A percentile compares a stretch with the other conserved stretches of the same genome.
These are phyloP conservation scores for Pelargonium myrrhifolium DNA, from an alignment of 441 rosid genomes.

Conservation along the genomic window DNA sequence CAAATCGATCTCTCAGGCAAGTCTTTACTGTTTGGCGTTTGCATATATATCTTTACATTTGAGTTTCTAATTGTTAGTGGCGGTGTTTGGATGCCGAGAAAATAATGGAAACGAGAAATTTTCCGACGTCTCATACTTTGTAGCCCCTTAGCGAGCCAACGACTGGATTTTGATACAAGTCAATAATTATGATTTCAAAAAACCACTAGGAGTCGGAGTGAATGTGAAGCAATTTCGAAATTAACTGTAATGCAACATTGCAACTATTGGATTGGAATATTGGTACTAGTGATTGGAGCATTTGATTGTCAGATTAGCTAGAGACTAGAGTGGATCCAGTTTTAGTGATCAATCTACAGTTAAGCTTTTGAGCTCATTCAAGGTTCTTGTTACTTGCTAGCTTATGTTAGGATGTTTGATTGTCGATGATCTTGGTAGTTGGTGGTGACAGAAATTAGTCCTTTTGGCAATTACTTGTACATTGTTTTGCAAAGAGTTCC, in stretches of 20 bases:
- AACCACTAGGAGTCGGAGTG: no score
- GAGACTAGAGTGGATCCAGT: not conserved
- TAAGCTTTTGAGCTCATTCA: no score
- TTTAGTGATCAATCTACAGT: not conserved
- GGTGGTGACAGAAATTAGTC: not conserved
- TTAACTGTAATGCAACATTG: not conserved
- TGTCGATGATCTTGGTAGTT: conserved; percentile 1
- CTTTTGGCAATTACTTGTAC: not conserved
- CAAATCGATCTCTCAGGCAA: conserved; percentile 82
- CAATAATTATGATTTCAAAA: no score
- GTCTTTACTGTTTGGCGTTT: conserved; percentile 7
- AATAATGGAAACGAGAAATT: not conserved
- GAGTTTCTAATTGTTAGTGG: not conserved
- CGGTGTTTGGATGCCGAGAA: not conserved
- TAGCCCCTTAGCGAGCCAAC: not conserved
- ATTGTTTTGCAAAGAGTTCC: not conserved
- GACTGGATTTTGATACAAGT: not conserved
- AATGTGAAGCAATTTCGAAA: not conserved
- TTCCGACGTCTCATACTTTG: no score
- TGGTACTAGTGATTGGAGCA: not conserved
- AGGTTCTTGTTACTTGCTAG: not conserved
- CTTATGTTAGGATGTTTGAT: not conserved
- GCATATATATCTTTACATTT: not conserved
- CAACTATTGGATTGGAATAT: no score
- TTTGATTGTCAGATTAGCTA: not conserved